Conservation (phyloP, 768 basidiomycete genomes). For the Aureoboletus auriporus region DNA sequence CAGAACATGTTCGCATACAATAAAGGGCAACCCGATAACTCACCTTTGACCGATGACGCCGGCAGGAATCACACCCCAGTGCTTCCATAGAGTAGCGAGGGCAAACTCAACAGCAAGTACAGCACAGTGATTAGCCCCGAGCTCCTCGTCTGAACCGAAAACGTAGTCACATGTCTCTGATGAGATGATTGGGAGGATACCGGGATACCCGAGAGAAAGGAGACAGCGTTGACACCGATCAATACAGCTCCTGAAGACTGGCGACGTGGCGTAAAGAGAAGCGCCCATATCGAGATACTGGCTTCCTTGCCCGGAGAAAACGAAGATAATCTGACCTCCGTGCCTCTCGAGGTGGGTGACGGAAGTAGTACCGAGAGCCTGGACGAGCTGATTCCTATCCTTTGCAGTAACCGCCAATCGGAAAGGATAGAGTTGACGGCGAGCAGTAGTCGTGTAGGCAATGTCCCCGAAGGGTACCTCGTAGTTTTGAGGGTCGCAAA, state of each 20-base stretch:
- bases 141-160: conserved; percentile 31
- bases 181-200: conserved; percentile 43
- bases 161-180: conserved; percentile 21
- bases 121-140: conserved; percentile 49
- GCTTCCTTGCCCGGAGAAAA: conserved; percentile 72
- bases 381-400: conserved; percentile 42
- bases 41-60: conserved; percentile 73
- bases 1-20: neutral
- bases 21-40: conserved; percentile 9
- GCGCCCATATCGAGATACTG: conserved; percentile 66
- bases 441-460: conserved; percentile 65
- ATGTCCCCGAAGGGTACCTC: conserved; percentile 42
- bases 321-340: conserved; percentile 46
- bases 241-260: conserved; percentile 47
- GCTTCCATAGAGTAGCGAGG: conserved; percentile 59
- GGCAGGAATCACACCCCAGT: conserved; percentile 61
- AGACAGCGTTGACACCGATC: conserved; percentile 58
- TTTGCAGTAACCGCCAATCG: conserved; percentile 49
- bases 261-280: conserved; percentile 46
- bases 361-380: conserved; percentile 37
- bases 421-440: conserved; percentile 52
- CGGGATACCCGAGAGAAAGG: conserved; percentile 43
- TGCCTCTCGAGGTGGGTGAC: conserved; percentile 28
- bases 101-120: conserved; percentile 63
- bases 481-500: conserved; percentile 31